phyloP scores from a whole-genome alignment of 257 asterid genomes.

The Ehretia macrophylla region DNA sequence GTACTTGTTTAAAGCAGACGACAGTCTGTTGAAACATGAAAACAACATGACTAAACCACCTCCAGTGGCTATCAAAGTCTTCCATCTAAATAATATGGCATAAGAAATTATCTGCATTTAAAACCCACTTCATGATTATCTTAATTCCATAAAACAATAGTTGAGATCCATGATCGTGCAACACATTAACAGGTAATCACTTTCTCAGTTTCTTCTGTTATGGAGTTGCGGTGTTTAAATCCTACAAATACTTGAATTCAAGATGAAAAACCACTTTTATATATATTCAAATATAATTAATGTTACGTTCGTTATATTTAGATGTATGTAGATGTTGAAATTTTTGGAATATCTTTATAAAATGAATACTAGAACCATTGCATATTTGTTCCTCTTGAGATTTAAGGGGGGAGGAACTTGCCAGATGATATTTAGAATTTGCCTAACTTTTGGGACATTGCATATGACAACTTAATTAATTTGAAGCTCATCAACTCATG shows the following conservation, averaged over 20 bases:
- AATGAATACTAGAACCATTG: too few relatives aligned
- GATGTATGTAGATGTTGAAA: too few relatives aligned
- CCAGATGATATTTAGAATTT: too few relatives aligned
- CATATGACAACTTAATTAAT: conserved; percentile 14
- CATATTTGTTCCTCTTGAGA: background rate
- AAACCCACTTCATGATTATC: conserved; percentile 8
- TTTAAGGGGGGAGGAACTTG: background rate
- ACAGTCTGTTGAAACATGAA: conserved; percentile 62
- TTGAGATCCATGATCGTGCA: background rate
- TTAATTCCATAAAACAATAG: background rate
- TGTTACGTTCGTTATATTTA: background rate
- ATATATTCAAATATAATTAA: background rate
- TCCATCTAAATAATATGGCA: conserved; percentile 29
- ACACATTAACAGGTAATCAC: conserved; percentile 6
- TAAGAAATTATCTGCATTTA: background rate
- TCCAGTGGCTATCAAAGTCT: conserved; percentile 29
- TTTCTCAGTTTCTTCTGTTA: background rate
- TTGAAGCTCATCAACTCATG: background rate
- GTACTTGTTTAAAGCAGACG: background rate
- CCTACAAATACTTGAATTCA: too few relatives aligned
- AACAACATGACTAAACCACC: conserved; percentile 57
- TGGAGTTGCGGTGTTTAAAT: background rate
- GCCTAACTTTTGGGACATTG: conserved; percentile 17
- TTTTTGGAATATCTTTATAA: too few relatives aligned
- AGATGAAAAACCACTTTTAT: too few relatives aligned